These are phyloP conservation scores for Symbiodinium natans DNA, from an alignment of 73 alveolate genomes.

Conservation along the genomic window DNA sequence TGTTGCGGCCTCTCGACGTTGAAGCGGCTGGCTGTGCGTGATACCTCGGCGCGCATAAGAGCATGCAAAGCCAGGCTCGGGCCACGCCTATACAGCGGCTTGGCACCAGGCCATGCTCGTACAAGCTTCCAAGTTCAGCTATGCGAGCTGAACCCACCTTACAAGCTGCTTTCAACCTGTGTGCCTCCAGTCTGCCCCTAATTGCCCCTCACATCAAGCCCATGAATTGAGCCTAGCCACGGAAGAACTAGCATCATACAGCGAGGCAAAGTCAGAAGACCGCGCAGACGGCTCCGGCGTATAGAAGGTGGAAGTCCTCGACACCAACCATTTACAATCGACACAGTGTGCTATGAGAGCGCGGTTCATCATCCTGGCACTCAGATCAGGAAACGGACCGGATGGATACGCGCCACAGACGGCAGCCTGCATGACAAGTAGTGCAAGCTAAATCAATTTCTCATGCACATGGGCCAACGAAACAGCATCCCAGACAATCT, in stretches of 20 bases:
- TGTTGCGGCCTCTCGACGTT: conserved; percentile 52
- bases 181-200: neutral
- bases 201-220: no score
- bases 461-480: neutral
- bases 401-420: conserved; percentile 51
- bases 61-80: no score
- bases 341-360: neutral
- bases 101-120: conserved; percentile 10
- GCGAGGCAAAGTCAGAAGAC: conserved; percentile 74
- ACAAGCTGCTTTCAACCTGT: neutral
- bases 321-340: neutral
- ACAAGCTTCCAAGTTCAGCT: conserved; percentile 60
- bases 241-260: conserved; percentile 48
- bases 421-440: neutral
- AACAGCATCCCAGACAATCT: neutral
- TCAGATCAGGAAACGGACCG: conserved; percentile 68
- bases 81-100: neutral
- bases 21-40: conserved; percentile 82
- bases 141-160: conserved; percentile 77
- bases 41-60: neutral
- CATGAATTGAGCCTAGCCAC: neutral
- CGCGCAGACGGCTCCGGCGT: conserved; percentile 88
- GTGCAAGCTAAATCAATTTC: neutral
- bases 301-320: conserved; percentile 69
- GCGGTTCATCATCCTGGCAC: conserved; percentile 46